Base-by-base conservation (phyloP, 305 asterid genomes). In the Rubia balearica region DNA sequence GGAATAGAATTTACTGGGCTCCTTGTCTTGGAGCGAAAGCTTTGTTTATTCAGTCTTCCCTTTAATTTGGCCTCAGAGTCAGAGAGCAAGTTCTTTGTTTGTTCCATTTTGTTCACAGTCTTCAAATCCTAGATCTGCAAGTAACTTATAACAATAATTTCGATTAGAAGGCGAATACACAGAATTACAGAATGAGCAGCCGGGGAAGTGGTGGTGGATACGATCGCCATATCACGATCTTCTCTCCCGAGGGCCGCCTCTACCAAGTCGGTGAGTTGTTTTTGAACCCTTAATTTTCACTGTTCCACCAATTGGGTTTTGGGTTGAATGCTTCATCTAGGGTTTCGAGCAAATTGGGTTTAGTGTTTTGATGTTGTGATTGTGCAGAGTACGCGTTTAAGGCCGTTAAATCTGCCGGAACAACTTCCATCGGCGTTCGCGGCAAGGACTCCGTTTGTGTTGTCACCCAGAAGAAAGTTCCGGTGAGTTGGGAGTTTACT, bases 121-220 rank as follows among this genome's bases (percentile, higher is more conserved):
- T 40, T 63, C 1, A 16, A 62, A 53, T 53, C 59, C 59, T 53
- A 53, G 59, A 11, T 53, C 59, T n/a, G 56, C 56, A 9, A 8
- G 48, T n/a, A n/a, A n/a, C n/a, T 9, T 53, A 5, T 36, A 36
- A 24, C 19, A 53, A n/a, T 6, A 53, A 53, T 6, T 17, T 53
- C 59, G 68, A 64, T 38, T 10, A 8, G 51, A 45, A 45, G 14
- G 61, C n/a, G n/a, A 13, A 49, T 5, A 61, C 40, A n/a, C 24
- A 38, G 46, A 33, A 19, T 66, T 49, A 38, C 46, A 9, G 30
- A 76, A 87, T 72, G 75, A 91, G 93, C 94, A 92, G 97, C 80
- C 87, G 99, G 57, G 99, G 99, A 79, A 94, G 99, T 48, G 99
- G 99, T 79, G 99, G 97, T 63, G 99, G 99, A 45, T 91, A 91